phyloP scores from a whole-genome alignment of 2,329 filamentous ascomycete genomes.

The Fusarium marasasianum region DNA sequence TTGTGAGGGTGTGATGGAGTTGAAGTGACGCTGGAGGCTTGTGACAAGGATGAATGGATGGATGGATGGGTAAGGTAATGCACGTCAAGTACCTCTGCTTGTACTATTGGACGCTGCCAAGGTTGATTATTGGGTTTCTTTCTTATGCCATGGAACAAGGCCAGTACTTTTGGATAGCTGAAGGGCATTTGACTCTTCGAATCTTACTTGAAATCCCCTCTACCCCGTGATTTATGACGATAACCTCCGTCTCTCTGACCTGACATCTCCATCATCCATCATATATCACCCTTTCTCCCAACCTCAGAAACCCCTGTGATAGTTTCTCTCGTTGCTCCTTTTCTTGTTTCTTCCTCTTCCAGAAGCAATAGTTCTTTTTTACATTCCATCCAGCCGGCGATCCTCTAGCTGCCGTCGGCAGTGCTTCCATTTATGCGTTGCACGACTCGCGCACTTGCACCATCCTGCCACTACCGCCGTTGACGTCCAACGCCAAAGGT shows the following conservation, averaged over 20 bases:
- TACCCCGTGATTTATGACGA: neutral
- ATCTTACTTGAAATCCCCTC: slow-evolving; percentile 3
- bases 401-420: slow-evolving; percentile 16
- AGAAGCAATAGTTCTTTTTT: neutral
- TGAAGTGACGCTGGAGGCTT: slow-evolving; percentile 32
- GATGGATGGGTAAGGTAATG: neutral
- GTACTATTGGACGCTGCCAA: slow-evolving; percentile 4
- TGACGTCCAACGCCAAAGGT: slow-evolving; percentile 8
- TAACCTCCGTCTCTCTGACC: neutral
- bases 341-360: neutral
- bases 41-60: neutral
- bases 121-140: neutral
- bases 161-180: neutral
- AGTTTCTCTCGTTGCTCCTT: neutral
- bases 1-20: slow-evolving; percentile 17
- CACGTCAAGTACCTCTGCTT: neutral
- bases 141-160: neutral
- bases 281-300: neutral
- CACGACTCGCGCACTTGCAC: slow-evolving; percentile 31
- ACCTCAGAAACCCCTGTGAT: neutral
- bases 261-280: neutral
- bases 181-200: neutral
- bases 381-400: slow-evolving; percentile 15
- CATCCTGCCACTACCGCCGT: slow-evolving; percentile 8
- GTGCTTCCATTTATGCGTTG: slow-evolving; percentile 13